Percentiles rank a stretch among this genome's conserved stretches.
Conservation (phyloP, 129 eudicot genomes). For the Sambucus nigra region DNA sequence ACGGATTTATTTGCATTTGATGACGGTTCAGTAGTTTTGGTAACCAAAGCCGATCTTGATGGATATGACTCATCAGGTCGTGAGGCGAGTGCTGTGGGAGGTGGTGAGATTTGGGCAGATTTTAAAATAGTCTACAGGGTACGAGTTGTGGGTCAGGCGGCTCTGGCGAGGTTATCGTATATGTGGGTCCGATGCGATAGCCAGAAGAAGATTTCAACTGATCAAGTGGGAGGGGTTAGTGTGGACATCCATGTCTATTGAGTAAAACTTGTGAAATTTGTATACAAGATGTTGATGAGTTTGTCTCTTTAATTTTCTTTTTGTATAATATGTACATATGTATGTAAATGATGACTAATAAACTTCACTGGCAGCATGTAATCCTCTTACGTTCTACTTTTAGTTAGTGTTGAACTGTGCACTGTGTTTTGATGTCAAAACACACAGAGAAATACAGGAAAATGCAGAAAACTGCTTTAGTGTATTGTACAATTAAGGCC, state of each 20-base stretch:
- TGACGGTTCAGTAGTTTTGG: conserved; percentile 53
- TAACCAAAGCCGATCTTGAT: conserved; percentile 49
- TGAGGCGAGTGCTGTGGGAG: conserved; percentile 8
- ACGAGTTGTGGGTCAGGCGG: conserved; percentile 37
- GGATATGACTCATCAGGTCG: conserved; percentile 30
- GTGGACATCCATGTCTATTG: conserved; percentile 37
- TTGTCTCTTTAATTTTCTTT: too few species aligned
- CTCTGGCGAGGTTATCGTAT: conserved; percentile 43
- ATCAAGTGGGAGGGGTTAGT: conserved; percentile 19
- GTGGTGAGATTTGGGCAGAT: conserved; percentile 22
- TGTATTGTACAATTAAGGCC: too few species aligned
- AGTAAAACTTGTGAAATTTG: background rate
- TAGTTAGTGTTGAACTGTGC: background rate
- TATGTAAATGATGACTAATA: background rate
- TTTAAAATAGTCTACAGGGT: conserved; percentile 37
- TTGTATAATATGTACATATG: background rate
- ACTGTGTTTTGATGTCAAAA: background rate
- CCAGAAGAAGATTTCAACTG: conserved; percentile 16
- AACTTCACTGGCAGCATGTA: too few species aligned
- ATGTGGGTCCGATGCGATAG: conserved; percentile 30
- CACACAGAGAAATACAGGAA: background rate
- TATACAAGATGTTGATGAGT: too few species aligned
- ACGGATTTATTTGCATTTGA: conserved; percentile 44
- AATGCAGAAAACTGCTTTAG: background rate
- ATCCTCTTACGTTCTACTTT: too few species aligned